Percentiles rank a stretch among this genome's conserved stretches.
These are phyloP conservation scores for Verticillium albo-atrum DNA, from an alignment of 2,329 filamentous ascomycete genomes.

Conservation along the genomic window DNA sequence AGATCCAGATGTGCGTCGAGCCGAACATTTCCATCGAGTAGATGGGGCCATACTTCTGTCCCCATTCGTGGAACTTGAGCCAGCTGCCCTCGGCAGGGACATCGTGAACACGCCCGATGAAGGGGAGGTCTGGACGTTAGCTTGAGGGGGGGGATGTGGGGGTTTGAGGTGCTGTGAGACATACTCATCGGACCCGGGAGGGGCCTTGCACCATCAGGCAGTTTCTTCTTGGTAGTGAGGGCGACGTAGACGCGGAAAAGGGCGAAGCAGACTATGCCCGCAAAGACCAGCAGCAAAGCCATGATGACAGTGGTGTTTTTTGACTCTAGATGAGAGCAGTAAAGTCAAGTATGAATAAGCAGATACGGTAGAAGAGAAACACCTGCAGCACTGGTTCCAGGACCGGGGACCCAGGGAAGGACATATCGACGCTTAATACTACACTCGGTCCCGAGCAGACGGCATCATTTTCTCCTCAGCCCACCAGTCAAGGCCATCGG, in stretches of 20 bases:
- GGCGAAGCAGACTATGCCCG: neutral
- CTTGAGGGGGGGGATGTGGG: conserved; percentile 1
- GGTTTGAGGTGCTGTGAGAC: neutral
- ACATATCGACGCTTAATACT: neutral
- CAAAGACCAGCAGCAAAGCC: conserved; percentile 8
- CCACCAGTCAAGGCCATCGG: neutral
- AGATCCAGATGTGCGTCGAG: conserved; percentile 42
- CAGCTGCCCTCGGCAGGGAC: conserved; percentile 34
- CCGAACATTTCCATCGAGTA: conserved; percentile 43
- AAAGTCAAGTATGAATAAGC: neutral
- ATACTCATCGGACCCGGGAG: conserved; percentile 24
- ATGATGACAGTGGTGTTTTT: neutral
- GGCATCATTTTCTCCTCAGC: neutral
- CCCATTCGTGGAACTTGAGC: conserved; percentile 45
- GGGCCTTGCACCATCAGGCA: conserved; percentile 19
- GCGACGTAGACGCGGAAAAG: conserved; percentile 3
- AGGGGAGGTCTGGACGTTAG: conserved; percentile 28
- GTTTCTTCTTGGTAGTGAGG: conserved; percentile 10
- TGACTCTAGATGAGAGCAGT: neutral
- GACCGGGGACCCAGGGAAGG: neutral
- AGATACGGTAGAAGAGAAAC: neutral
- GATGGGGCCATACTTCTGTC: conserved; percentile 39
- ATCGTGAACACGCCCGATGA: conserved; percentile 41
- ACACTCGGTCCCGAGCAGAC: neutral
- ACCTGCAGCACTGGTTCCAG: neutral